Evolutionary conservation across 164 flowering plant genomes (phyloP).

Genomic region (Protea cynaroides): DNA sequence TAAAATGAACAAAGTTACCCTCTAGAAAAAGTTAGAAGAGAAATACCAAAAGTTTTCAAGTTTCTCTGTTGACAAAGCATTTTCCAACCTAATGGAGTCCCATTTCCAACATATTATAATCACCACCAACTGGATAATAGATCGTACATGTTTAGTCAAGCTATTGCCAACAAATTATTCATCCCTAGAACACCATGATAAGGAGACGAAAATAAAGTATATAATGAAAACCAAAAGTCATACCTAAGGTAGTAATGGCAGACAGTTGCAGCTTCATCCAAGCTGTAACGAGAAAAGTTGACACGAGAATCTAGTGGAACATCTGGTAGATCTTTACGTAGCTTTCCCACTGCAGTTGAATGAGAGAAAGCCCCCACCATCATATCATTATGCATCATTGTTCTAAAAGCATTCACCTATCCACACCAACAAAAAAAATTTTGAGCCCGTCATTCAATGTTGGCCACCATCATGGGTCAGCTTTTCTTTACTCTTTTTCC

Average conservation of each 20-base stretch:
- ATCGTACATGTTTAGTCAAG: too few species aligned
- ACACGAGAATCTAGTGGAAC: constrained; percentile 82
- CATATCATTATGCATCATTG: constrained; percentile 90
- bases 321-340: constrained; percentile 80
- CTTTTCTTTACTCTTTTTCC: too few species aligned
- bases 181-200: too few species aligned
- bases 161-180: too few species aligned
- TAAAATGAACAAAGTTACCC: too few species aligned
- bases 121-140: too few species aligned
- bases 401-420: constrained; percentile 88
- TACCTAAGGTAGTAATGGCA: constrained; percentile 89
- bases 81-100: too few species aligned
- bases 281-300: constrained; percentile 64
- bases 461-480: neutral
- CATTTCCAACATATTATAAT: too few species aligned
- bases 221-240: constrained; percentile 2
- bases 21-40: too few species aligned
- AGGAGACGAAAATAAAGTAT: too few species aligned
- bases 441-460: neutral
- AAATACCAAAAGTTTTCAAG: too few species aligned
- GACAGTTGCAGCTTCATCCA: constrained; percentile 88
- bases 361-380: constrained; percentile 98
- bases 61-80: too few species aligned
- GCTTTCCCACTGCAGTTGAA: constrained; percentile 98
- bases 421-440: constrained; percentile 15